Base-by-base conservation (phyloP, 2,329 filamentous ascomycete species). In the Mycosphaerelloides madeirae region DNA sequence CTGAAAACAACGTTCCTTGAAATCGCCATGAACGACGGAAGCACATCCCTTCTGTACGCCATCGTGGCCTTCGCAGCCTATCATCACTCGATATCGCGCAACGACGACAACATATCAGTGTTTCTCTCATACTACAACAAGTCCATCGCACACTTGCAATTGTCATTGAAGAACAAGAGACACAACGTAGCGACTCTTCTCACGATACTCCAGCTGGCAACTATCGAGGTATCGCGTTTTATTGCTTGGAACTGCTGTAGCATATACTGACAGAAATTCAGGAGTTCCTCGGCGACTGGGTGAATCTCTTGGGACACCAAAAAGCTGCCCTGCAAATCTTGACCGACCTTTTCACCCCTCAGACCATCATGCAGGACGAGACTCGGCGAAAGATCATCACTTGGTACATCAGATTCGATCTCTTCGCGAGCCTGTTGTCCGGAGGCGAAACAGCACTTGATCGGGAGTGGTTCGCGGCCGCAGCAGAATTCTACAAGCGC, bases 271-370 rank as follows among this genome's bases (percentile, higher is more conserved):
- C 19, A 12, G 8, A 15, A 34, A 19, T 40, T 34, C 58, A 95
- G 88, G 93, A 97, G 68, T 94, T 89, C 58, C 76, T 97, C 35
- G 93, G 93, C 11, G 93, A 98, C 63, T 97, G 89, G 89, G 81
- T 94, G 41, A 96, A 94, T 58, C 74, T 97, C 13, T 84, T 93
- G 67, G 87, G 89, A 16, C 93, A 97, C 63, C 90, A 96, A 64
- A 88, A 85, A 62, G 93, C 91, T 9, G 93, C 93, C 0, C 80
- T 85, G 60, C 81, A 87, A 52, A 84, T 97, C 57, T 71, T 97
- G 35, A 84, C 77, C 1, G 79, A 84, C 33, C 70, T 96, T 0
- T 90, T 88, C 62, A 88, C 82, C 0, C 86, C 88, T 0, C 74
- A 89, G 50, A 84, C 81, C 0, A 80, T 87, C 33, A 81, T 84